Evolutionary conservation across 495 filamentous ascomycete genomes (phyloP), one percentile per base, ranked within the genome.

Genomic region (Daldinia loculata): DNA sequence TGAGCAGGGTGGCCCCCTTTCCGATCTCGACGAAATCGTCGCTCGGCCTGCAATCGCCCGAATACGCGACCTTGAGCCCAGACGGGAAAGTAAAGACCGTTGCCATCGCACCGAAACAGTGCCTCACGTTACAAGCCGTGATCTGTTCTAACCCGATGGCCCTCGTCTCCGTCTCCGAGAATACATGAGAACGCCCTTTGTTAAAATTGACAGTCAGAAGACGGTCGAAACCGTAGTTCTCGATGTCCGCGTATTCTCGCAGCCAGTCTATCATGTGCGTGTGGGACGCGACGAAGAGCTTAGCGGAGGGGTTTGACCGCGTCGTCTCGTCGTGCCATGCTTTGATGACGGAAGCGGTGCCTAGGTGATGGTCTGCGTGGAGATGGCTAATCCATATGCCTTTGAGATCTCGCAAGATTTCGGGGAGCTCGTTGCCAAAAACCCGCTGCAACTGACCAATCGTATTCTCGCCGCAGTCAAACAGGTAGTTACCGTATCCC

Each of bases 291-390:
- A 94, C 78, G 24, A 73, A 7, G 12, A 77, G 75, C 24, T 70
- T 73, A 5, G 70, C 56, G 0, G 67, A 71, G 8, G 76, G 69
- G 34, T 38, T 41, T 2, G 68, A 66, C 53, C 62, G 58, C 9
- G 27, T 70, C 51, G 76, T 70, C 84, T 86, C 66, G 83, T 89
- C 74, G 64, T 91, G 89, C 89, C 93, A 95, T 17, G 92, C 92
- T 76, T 85, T 90, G 74, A 99, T 90, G 27, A 98, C 81, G 17
- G 90, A 85, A 27, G 85, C 84, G 0, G 89, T 92, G 32, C 95
- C 95, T 19, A 98, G 86, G 74, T 99, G 95, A 79, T 99, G 95
- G 81, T 99, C 95, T 29, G 95, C 95, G 75, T 99, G 95, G 57
- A 95, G 80, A 79, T 99, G 95, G 75, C 92, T 95, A 75, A 99